Evolutionary conservation across 169 alveolate genomes (phyloP).

Genomic region (Theileria luwenshuni): DNA sequence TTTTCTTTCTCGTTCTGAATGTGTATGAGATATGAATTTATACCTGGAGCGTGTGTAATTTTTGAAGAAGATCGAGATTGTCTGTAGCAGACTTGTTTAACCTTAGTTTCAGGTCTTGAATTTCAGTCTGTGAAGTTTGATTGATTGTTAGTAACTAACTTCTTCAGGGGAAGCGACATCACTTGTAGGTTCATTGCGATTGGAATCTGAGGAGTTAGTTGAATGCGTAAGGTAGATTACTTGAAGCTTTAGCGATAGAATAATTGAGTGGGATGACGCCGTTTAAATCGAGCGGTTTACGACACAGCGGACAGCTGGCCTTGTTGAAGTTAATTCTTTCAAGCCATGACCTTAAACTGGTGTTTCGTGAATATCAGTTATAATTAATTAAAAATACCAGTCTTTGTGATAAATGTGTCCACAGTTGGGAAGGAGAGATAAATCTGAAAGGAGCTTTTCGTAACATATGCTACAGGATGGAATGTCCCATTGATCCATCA

Average conservation of each 20-base stretch:
- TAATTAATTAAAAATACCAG: conserved; percentile 11
- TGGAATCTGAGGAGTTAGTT: not conserved
- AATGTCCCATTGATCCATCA: conserved; percentile 56
- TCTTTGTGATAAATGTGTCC: conserved; percentile 66
- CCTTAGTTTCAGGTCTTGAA: conserved; percentile 5
- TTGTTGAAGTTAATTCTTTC: not conserved
- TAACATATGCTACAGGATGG: conserved; percentile 67
- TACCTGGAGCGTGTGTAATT: conserved; percentile 4
- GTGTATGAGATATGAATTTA: not conserved
- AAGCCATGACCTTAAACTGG: conserved; percentile 47
- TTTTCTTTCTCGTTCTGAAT: conserved; percentile 23
- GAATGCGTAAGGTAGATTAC: not conserved
- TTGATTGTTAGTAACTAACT: not conserved
- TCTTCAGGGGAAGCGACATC: not conserved
- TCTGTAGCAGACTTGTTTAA: conserved; percentile 39
- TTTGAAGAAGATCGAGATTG: conserved; percentile 13
- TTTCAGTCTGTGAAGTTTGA: not conserved
- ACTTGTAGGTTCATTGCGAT: not conserved
- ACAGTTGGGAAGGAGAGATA: conserved; percentile 50
- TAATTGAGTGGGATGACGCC: conserved; percentile 35
- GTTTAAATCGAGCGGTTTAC: conserved; percentile 15
- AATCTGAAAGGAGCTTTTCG: conserved; percentile 30
- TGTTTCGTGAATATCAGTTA: not conserved
- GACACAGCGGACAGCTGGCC: conserved; percentile 55
- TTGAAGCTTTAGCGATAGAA: conserved; percentile 6